Evolutionary conservation across 495 filamentous ascomycete species (phyloP), one percentile per base, ranked within the genome.

Genomic region (Sabuloglossum arenarium): DNA sequence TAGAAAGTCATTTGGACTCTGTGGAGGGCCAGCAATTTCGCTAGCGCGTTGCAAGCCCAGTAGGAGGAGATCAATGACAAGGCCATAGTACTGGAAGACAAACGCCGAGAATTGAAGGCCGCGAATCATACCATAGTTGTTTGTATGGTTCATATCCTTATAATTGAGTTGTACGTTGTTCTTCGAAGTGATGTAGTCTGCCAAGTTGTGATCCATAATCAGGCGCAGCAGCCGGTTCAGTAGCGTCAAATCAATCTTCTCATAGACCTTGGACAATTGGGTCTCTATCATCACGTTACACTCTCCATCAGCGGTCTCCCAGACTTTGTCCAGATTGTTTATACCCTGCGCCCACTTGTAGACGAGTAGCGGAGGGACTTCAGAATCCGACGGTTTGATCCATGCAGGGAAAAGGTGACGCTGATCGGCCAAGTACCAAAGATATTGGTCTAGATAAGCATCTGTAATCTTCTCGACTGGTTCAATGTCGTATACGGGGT

Each of bases 331-430:
- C n/a, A 99, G 74, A 62, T 99, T 99, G 74, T 99, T 99, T 73
- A 99, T 97, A 54, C 91, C 93, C 69, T 99, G 93, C 19, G 90
- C 89, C 93, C 93, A 99, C 65, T 99, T 99, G 74, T 97, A 99
- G 0, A 86, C 86, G 34, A 99, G 75, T 29, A 99, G 69, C 10
- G 93, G 93, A n/a, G 93, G 91, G 0, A 99, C 93, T 68, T 99
- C 93, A 0, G 93, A 96, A 66, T 99, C 93, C 1, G 90, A 96
- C 8, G 93, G 93, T 70, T 99, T 99, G 71, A 99, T 95, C 93
- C 93, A 99, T 21, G 87, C 83, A 0, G 93, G 93, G 75, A 99
- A 99, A 25, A 99, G 79, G 66, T 97, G 89, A 37, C 91, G 86
- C 68, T 97, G 91, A 65, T 99, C 93, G 28, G 93, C 93, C 65